Conservation (phyloP, 352 stramenopile genomes). For the Globisporangium takayamanum region DNA sequence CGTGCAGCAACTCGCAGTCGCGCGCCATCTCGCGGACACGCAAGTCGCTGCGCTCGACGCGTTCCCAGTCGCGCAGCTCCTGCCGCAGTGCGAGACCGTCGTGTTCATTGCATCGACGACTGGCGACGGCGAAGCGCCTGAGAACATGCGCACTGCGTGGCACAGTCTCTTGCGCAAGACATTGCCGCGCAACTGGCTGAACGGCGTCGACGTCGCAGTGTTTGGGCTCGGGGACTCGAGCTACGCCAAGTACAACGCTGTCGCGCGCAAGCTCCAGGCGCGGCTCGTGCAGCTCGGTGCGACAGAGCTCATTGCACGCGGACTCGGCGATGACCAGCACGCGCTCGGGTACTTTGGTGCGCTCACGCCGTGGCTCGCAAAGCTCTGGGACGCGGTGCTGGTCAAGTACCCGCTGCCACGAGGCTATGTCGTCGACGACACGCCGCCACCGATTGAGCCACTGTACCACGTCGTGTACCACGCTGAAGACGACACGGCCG, state of each 20-base stretch:
- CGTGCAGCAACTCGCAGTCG: slow-evolving; percentile 58
- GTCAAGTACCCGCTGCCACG: slow-evolving; percentile 38
- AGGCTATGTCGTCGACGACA: slow-evolving; percentile 61
- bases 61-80: slow-evolving; percentile 44
- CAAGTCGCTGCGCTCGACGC: slow-evolving; percentile 58
- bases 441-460: slow-evolving; percentile 40
- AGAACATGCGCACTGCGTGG: slow-evolving; percentile 88
- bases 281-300: slow-evolving; percentile 85
- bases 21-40: slow-evolving; percentile 49
- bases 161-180: slow-evolving; percentile 82
- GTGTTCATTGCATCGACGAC: slow-evolving; percentile 90
- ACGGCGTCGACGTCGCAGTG: slow-evolving; percentile 68
- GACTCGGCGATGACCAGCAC: slow-evolving; percentile 87
- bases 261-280: slow-evolving; percentile 77
- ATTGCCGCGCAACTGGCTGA: slow-evolving; percentile 61
- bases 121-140: slow-evolving; percentile 88
- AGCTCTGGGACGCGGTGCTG: slow-evolving; percentile 58
- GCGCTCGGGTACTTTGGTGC: slow-evolving; percentile 79
- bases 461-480: slow-evolving; percentile 40
- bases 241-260: slow-evolving; percentile 92
- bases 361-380: slow-evolving; percentile 76
- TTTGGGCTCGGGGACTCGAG: slow-evolving; percentile 91
- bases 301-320: slow-evolving; percentile 60
- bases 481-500: not conserved
- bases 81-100: slow-evolving; percentile 50